Evolutionary conservation across 257 asterid genomes (phyloP), one percentile per base, ranked within the genome.

Genomic region (Fraxinus excelsior): DNA sequence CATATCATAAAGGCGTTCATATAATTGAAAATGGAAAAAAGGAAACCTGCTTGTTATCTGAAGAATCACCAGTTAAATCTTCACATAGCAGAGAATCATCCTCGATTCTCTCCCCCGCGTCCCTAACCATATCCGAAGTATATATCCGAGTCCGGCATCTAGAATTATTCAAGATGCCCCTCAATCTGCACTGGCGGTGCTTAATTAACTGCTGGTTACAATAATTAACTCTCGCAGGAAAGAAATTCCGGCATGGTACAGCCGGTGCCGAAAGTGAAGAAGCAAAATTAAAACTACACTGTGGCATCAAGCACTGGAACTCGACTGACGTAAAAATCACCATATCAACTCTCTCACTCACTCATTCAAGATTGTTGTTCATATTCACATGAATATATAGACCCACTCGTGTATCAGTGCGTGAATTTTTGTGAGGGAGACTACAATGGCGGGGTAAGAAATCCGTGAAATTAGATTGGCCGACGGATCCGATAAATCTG

Each of bases 281-380:
- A 69, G 79, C 69, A 42, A n/a, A 38, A 67, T 74, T 73, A 62
- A 25, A 62, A 62, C 28, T 62, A 26, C 68, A 26, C 34, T 71
- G 56, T 37, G 80, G 77, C 19, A 80, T 35, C 76, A 35, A 73
- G 75, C 82, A 66, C 12, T 68, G 74, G 60, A 65, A 34, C 62
- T 60, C 66, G 28, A 71, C 4, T 25, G 87, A 56, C 19, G 86
- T 66, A 46, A 78, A 26, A 56, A 76, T 75, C 78, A 86, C 85
- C 87, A 86, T 86, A 38, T 58, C 68, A 53, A 40, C 72, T 67
- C 64, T 70, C 53, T 70, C 28, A 3, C 51, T 69, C 4, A 9
- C 32, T 25, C 68, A 5, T n/a, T 7, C 23, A 6, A 70, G 70
- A 28, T 79, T 1, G 23, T 38, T 28, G 37, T 34, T 14, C 26